phyloP scores from a whole-genome alignment of 2,329 filamentous ascomycete genomes.

The Blastomyces silverae region DNA sequence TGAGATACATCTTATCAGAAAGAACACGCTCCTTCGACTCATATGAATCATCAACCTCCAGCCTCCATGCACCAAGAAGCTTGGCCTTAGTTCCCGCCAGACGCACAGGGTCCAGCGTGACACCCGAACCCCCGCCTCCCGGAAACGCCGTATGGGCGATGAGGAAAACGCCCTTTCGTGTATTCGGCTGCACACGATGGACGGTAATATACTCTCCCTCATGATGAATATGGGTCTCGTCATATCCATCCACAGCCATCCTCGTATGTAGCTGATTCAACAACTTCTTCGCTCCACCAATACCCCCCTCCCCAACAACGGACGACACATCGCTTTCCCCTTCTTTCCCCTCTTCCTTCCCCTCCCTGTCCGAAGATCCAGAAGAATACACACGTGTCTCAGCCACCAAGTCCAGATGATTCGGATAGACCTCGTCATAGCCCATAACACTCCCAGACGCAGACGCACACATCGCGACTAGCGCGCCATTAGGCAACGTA shows the following conservation, averaged over 20 bases:
- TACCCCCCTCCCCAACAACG: constrained; percentile 70
- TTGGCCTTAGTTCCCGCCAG: constrained; percentile 78
- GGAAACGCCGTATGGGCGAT: constrained; percentile 96
- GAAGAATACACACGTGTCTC: constrained; percentile 81
- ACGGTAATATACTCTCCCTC: constrained; percentile 95
- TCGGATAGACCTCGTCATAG: constrained; percentile 93
- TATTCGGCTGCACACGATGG: constrained; percentile 86
- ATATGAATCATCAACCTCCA: constrained; percentile 75
- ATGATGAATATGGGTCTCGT: constrained; percentile 94
- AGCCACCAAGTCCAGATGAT: constrained; percentile 83
- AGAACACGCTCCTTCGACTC: constrained; percentile 60
- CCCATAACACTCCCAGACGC: constrained; percentile 95
- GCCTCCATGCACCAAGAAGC: constrained; percentile 81
- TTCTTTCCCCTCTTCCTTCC: constrained; percentile 23
- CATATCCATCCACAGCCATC: constrained; percentile 92
- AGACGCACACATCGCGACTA: constrained; percentile 93
- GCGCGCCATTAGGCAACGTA: constrained; percentile 84
- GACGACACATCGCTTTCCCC: constrained; percentile 49
- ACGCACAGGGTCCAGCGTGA: constrained; percentile 64
- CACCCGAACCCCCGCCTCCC: constrained; percentile 76
- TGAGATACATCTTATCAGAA: constrained; percentile 63
- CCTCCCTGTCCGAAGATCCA: constrained; percentile 54
- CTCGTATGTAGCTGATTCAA: constrained; percentile 90
- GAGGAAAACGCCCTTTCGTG: constrained; percentile 86
- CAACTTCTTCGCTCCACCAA: constrained; percentile 83